Base-by-base conservation (phyloP, 2,329 filamentous ascomycete genomes). In the Fusarium sp. region DNA sequence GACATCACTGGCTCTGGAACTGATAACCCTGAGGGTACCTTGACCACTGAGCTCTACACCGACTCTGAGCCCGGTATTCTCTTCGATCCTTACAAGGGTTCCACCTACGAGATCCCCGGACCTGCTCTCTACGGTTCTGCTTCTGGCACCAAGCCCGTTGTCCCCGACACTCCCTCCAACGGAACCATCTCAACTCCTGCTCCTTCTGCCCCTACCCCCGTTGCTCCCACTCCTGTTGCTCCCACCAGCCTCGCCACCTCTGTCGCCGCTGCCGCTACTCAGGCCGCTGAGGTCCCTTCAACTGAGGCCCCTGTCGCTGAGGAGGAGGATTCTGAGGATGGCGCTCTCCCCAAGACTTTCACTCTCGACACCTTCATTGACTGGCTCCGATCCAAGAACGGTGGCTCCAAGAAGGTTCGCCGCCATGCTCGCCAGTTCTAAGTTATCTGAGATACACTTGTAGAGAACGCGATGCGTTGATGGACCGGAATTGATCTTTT, bases 1-100 rank as follows among this genome's bases (percentile, higher is more conserved):
- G 66, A 83, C 72, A 82, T 87, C 63, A 83, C 80, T 44, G 85
- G 85, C 11, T 78, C 78, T 29, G 82, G 82, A 35, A 77, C 78
- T 21, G 81, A 82, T 11, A 78, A 73, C 46, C 79, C 80, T 44
- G 74, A 76, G 64, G 80, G 79, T 39, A 78, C 78, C 21, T 59
- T 82, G n/a, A 79, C 76, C 21, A 79, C 78, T 35, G 70, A 77
- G 52, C 77, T 80, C 35, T 76, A 80, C 73, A 78, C 70, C 18
- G 52, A 76, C 41, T 72, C 71, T n/a, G 78, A 81, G 62, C 62
- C 78, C 4, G 80, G 80, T 49, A 80, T 81, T 58, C 66, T 76
- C 54, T 81, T 81, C 60, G 77, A 80, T 64, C 77, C 77, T 48
- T 80, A 80, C 74, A 66, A 66, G 29, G 69, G 68, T 2, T 25